These are phyloP conservation scores for Mortierella sp. DNA, from an alignment of 371 early-diverging fungal species.

Conservation along the genomic window DNA sequence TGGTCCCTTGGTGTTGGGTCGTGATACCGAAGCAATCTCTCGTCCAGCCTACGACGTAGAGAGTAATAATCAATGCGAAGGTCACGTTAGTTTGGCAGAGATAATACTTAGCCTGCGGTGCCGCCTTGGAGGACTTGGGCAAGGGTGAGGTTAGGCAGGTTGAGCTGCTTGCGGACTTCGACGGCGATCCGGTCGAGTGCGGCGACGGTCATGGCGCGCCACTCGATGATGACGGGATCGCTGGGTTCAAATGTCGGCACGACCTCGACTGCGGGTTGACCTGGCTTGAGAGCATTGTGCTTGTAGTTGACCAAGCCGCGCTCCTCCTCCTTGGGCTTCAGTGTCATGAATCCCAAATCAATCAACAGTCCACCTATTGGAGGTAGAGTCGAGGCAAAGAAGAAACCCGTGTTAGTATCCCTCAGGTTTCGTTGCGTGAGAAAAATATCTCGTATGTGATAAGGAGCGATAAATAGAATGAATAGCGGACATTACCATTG, in stretches of 20 bases:
- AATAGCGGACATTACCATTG: constrained; percentile 70
- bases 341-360: constrained; percentile 74
- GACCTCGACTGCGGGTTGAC: constrained; percentile 47
- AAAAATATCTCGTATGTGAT: not conserved
- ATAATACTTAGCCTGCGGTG: constrained; percentile 47
- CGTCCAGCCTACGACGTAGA: constrained; percentile 78
- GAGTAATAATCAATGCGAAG: not conserved
- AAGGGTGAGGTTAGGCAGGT: constrained; percentile 72
- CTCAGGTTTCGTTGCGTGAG: not conserved
- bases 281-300: constrained; percentile 39
- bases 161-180: constrained; percentile 72
- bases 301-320: constrained; percentile 59
- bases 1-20: constrained; percentile 86
- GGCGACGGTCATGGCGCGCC: constrained; percentile 92
- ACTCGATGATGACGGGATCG: constrained; percentile 91
- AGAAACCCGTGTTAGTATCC: not conserved
- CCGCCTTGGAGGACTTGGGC: constrained; percentile 94
- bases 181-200: constrained; percentile 84
- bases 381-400: not conserved
- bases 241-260: constrained; percentile 83
- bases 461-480: not conserved
- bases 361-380: constrained; percentile 74
- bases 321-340: constrained; percentile 57
- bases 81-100: not conserved
- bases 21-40: constrained; percentile 83